Evolutionary conservation across 495 filamentous ascomycete species (phyloP).

Genomic region (Penicillium maclennaniae): DNA sequence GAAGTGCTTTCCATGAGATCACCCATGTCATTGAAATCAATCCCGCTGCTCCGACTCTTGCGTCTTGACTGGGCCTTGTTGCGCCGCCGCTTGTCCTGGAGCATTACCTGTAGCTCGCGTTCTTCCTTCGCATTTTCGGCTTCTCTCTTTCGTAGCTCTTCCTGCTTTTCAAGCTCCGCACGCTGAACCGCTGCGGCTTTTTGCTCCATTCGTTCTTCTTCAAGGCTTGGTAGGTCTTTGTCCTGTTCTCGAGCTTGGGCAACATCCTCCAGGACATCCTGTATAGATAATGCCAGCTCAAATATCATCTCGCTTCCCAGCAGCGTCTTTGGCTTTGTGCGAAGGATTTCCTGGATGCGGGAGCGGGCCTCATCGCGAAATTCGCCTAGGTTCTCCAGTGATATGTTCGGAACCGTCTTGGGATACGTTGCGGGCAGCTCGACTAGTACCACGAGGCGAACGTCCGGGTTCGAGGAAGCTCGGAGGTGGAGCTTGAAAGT

Average conservation of each 20-base stretch:
- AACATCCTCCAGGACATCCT: slow-evolving; percentile 85
- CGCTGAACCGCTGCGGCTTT: slow-evolving; percentile 53
- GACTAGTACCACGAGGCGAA: slow-evolving; percentile 60
- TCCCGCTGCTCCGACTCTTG: slow-evolving; percentile 37
- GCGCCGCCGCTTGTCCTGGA: slow-evolving; percentile 68
- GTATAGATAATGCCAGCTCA: slow-evolving; percentile 74
- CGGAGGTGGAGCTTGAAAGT: slow-evolving; percentile 76
- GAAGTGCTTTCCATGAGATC: slow-evolving; percentile 39
- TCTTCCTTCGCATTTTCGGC: slow-evolving; percentile 68
- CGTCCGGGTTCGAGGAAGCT: slow-evolving; percentile 63
- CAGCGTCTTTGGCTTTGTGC: slow-evolving; percentile 64
- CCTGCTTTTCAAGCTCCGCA: slow-evolving; percentile 51
- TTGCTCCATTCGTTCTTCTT: slow-evolving; percentile 78
- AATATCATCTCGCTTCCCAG: slow-evolving; percentile 86
- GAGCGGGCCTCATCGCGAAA: slow-evolving; percentile 61
- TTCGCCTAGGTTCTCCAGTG: slow-evolving; percentile 57
- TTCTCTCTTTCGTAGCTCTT: slow-evolving; percentile 49
- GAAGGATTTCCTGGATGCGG: slow-evolving; percentile 66
- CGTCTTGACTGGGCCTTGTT: slow-evolving; percentile 38
- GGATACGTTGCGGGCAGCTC: slow-evolving; percentile 90
- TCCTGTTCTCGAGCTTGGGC: slow-evolving; percentile 67
- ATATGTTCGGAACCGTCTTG: slow-evolving; percentile 73
- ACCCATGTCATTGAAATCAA: slow-evolving; percentile 27
- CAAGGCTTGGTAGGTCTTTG: slow-evolving; percentile 74
- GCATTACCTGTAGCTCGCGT: slow-evolving; percentile 64